Percentiles rank a stretch among this genome's conserved stretches.
Conservation (phyloP, 2,329 filamentous ascomycete genomes). For the Huntiella omanensis region DNA sequence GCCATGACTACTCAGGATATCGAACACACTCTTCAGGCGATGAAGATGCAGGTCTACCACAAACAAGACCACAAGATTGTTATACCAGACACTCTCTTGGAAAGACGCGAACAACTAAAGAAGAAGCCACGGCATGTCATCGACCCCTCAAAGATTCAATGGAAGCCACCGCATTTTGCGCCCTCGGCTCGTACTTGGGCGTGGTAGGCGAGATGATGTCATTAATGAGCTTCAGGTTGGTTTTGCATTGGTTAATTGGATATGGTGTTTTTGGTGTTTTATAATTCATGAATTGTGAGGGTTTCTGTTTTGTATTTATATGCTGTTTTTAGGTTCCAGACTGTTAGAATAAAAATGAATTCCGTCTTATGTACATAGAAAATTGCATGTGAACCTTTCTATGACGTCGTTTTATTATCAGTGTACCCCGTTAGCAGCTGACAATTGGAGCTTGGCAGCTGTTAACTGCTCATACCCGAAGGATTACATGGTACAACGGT, state of each 20-base stretch:
- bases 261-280: background rate
- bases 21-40: slow-evolving; percentile 77
- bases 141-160: slow-evolving; percentile 61
- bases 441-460: no score
- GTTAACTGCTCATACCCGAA: no score
- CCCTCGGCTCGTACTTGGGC: slow-evolving; percentile 86
- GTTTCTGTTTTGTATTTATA: background rate
- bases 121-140: slow-evolving; percentile 59
- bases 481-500: no score
- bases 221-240: background rate
- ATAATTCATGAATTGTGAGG: background rate
- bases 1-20: slow-evolving; percentile 98
- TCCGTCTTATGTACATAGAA: background rate
- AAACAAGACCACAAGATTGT: slow-evolving; percentile 96
- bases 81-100: slow-evolving; percentile 64
- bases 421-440: no score
- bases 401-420: no score
- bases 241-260: background rate
- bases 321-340: background rate
- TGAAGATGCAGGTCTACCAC: slow-evolving; percentile 90
- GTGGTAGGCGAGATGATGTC: slow-evolving; percentile 37
- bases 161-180: slow-evolving; percentile 92
- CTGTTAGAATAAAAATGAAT: background rate
- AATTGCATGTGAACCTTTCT: no score
- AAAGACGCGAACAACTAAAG: slow-evolving; percentile 63